phyloP scores from a whole-genome alignment of 164 flowering plant genomes.

The Litsea cubeba region DNA sequence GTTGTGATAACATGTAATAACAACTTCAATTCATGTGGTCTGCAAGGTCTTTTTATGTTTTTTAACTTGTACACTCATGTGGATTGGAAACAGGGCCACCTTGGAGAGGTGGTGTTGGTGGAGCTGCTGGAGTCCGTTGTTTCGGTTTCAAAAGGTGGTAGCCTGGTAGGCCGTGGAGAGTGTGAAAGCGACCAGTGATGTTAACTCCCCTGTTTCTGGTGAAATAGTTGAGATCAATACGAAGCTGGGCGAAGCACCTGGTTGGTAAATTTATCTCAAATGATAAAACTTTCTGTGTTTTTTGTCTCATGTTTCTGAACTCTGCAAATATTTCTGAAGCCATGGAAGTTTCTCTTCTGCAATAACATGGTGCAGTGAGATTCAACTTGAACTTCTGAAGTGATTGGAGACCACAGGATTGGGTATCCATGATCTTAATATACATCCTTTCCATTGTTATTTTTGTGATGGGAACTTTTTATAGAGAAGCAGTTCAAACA shows the following conservation, averaged over 20 bases:
- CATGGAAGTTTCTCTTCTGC: background rate
- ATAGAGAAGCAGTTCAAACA: no score
- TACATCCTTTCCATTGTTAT: no score
- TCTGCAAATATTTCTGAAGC: background rate
- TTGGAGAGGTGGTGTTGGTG: slow-evolving; percentile 94
- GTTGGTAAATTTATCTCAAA: slow-evolving; percentile 44
- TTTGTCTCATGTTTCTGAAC: background rate
- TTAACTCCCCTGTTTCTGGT: slow-evolving; percentile 93
- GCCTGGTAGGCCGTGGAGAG: slow-evolving; percentile 89
- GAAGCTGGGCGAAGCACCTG: slow-evolving; percentile 68
- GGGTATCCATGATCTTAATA: no score
- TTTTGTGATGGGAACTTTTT: no score
- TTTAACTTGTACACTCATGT: no score
- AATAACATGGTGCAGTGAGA: background rate
- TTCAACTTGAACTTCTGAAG: background rate
- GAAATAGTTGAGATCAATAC: slow-evolving; percentile 79
- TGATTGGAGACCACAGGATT: no score
- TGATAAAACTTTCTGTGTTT: background rate
- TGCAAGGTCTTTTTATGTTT: no score
- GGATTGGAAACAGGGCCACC: slow-evolving; percentile 54
- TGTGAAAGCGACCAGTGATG: slow-evolving; percentile 97
- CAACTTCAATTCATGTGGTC: no score
- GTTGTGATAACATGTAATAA: no score
- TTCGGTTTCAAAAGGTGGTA: slow-evolving; percentile 41
- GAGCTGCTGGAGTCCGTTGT: slow-evolving; percentile 73